phyloP scores from a whole-genome alignment of 116 monocot genomes.

The Trichopus zeylanicus region DNA sequence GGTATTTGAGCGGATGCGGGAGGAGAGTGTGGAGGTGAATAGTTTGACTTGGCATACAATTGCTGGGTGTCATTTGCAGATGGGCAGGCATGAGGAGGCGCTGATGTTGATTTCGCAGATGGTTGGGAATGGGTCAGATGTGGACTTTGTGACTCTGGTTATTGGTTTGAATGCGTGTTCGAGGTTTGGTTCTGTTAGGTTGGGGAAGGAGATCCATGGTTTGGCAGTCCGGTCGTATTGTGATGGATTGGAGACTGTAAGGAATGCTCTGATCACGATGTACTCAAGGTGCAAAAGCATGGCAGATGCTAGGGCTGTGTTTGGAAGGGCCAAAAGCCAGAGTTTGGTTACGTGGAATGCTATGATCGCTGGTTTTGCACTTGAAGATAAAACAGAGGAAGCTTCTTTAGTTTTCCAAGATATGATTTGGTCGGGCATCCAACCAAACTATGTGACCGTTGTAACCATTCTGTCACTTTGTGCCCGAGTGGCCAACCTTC shows the following conservation, averaged over 20 bases:
- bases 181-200: slow-evolving; percentile 11
- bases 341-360: slow-evolving; percentile 73
- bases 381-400: slow-evolving; percentile 34
- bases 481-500: slow-evolving; percentile 54
- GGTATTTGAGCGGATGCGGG: slow-evolving; percentile 38
- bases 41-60: slow-evolving; percentile 51
- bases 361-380: slow-evolving; percentile 53
- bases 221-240: slow-evolving; percentile 20
- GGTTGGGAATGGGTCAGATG: not conserved
- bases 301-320: slow-evolving; percentile 28
- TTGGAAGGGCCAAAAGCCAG: slow-evolving; percentile 10
- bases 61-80: slow-evolving; percentile 29
- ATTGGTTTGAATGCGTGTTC: slow-evolving; percentile 59
- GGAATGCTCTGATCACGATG: slow-evolving; percentile 77
- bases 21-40: slow-evolving; percentile 16
- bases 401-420: slow-evolving; percentile 39
- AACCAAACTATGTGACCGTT: slow-evolving; percentile 65
- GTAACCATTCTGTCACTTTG: slow-evolving; percentile 54
- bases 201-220: slow-evolving; percentile 66
- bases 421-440: slow-evolving; percentile 23
- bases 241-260: slow-evolving; percentile 30
- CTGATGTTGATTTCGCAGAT: slow-evolving; percentile 38
- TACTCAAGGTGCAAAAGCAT: slow-evolving; percentile 47
- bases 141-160: slow-evolving; percentile 56
- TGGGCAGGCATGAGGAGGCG: slow-evolving; percentile 23